Evolutionary conservation across 2,329 filamentous ascomycete species (phyloP), one percentile per base, ranked within the genome.

Genomic region (Pestalotiopsis sp.): DNA sequence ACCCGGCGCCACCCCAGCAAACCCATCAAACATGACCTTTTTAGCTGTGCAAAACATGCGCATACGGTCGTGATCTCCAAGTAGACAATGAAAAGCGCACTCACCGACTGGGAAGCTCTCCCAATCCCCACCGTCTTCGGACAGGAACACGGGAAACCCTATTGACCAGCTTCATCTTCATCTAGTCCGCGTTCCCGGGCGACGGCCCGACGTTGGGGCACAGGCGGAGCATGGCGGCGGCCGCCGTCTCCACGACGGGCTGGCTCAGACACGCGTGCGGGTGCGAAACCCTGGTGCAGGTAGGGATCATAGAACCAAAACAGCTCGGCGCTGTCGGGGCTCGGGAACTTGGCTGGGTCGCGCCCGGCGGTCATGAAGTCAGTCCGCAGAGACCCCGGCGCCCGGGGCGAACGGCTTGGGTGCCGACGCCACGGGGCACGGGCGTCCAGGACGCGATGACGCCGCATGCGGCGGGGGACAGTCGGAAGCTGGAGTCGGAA

Each of bases 231-330:
- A 58, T 58, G 56, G 56, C 56, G 10, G 56, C 26, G 4, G 56
- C 26, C 9, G 56, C 56, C 20, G 20, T 26, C 26, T 58, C 24
- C 10, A 58, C 56, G 10, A 58, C 14, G 2, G 56, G 22, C 22
- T 11, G 20, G 11, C 56, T 24, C 11, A 58, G 17, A 11, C 22
- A 35, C 11, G 56, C 10, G 24, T 58, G 56, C 7, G 56, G 26
- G 56, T 13, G n/a, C 56, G 11, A 26, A 58, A 1, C 22, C 56
- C 26, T 58, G 22, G 74, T 84, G 81, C 68, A 88, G 82, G 73
- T 88, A 89, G 1, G 77, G 77, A 6, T 83, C 81, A 35, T 84
- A 71, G 0, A 82, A 83, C 4, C 87, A 82, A 71, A 86, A 82
- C 20, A 86, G 78, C 20, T 79, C 79, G n/a, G 89, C 81, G 64